Base-by-base conservation (phyloP, 1,284 basidiomycete genomes). In the Xanthoconium separans region DNA sequence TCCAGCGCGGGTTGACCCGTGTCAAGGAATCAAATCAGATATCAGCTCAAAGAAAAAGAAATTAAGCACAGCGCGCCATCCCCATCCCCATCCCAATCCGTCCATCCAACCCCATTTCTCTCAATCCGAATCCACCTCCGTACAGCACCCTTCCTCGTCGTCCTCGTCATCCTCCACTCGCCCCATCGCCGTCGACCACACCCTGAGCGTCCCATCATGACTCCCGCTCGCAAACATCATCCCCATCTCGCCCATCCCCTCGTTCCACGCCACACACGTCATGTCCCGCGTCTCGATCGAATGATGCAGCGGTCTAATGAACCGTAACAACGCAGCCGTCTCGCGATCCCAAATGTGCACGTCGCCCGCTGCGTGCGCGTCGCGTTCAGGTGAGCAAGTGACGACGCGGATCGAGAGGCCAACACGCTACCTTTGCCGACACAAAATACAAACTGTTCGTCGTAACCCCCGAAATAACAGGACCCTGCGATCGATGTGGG, bases 311-410 rank as follows among this genome's bases (percentile, higher is more conserved):
- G 82, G 77, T 6, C 79, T 81, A 41, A 91, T 74, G 58, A 84
- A 80, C 48, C 86, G 85, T 6, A 91, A 69, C 9, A 89, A 66
- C 22, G 81, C 77, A 4, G 80, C 89, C 9, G 85, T 86, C 69
- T 89, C 85, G 49, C 83, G 82, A 63, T 91, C 89, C 89, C 89
- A 91, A 33, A 91, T 84, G 60, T 89, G 85, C n/a, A 91, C 86
- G 59, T 90, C 86, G 2, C 89, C 89, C 56, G 80, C 89, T 90
- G 52, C 9, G 16, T n/a, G n/a, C n/a, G 34, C 34, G 16, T 34
- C 36, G n/a, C 10, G n/a, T 18, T 37, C 9, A 6, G 34, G 34
- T 6, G 6, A 11, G n/a, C 12, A n/a, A n/a, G 36, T 11, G 15
- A 34, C 34, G n/a, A 36, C 18, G 27, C 15, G n/a, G 8, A 37